Conservation (phyloP, 768 basidiomycete species). For the Porphyrellus cyaneotinctus region DNA sequence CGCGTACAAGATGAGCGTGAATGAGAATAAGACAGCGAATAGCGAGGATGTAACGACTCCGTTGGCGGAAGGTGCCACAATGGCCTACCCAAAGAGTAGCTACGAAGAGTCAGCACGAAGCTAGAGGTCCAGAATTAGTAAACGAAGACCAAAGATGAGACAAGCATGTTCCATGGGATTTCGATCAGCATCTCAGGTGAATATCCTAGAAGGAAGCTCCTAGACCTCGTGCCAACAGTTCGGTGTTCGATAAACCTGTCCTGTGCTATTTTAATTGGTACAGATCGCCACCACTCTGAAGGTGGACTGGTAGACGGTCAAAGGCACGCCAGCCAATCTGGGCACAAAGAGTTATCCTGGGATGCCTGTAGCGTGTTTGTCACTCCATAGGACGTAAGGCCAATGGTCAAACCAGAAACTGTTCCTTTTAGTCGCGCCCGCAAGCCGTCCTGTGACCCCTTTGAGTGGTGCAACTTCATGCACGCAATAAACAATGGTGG, state of each 20-base stretch:
- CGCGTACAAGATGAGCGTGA: constrained; percentile 42
- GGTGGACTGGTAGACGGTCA: neutral
- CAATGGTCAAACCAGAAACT: constrained; percentile 40
- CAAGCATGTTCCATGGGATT: constrained; percentile 41
- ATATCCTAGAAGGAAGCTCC: constrained; percentile 25
- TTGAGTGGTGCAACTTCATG: too few species aligned
- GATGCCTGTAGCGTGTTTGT: constrained; percentile 37
- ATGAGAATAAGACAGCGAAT: constrained; percentile 36
- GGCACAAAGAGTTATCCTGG: constrained; percentile 41
- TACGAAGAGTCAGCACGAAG: constrained; percentile 39
- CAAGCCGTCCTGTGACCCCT: too few species aligned
- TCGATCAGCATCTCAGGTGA: constrained; percentile 48
- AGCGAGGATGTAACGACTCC: constrained; percentile 38
- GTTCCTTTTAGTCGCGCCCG: too few species aligned
- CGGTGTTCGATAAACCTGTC: neutral
- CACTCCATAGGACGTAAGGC: constrained; percentile 40
- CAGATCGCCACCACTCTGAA: neutral
- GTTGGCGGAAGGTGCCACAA: constrained; percentile 41
- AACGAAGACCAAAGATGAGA: constrained; percentile 39
- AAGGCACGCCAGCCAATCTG: neutral
- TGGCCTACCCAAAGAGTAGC: constrained; percentile 38
- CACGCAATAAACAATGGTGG: too few species aligned
- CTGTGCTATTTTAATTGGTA: neutral
- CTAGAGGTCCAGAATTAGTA: constrained; percentile 51
- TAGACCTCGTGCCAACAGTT: neutral